Evolutionary conservation across 2,329 filamentous ascomycete genomes (phyloP).

Genomic region (Ophiostoma himal-ulmi): DNA sequence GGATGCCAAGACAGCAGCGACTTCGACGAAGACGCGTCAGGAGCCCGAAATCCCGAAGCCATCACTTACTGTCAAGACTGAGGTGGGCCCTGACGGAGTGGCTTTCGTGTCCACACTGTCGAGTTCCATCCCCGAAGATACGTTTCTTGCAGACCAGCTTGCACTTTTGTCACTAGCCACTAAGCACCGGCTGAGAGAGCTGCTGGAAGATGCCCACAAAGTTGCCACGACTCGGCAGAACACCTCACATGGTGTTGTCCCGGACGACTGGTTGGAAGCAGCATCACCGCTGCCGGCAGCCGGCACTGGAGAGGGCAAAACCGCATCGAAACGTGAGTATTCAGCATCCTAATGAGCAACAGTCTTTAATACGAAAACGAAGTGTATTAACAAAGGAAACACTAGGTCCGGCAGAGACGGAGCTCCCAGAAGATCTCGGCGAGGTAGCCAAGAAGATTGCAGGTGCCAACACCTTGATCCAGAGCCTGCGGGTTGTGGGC

Average conservation of each 20-base stretch:
- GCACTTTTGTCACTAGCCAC: conserved; percentile 76
- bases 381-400: neutral
- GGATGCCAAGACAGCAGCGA: conserved; percentile 45
- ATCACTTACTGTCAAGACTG: conserved; percentile 48
- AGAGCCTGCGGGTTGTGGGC: conserved; percentile 53
- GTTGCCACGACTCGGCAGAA: conserved; percentile 66
- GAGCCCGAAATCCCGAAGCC: conserved; percentile 47
- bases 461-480: conserved; percentile 44
- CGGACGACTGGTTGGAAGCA: conserved; percentile 67
- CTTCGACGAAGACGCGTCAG: conserved; percentile 44
- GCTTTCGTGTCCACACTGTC: conserved; percentile 58
- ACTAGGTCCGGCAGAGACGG: conserved; percentile 40
- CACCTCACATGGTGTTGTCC: conserved; percentile 73
- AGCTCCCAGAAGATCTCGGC: conserved; percentile 30
- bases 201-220: conserved; percentile 70
- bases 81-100: conserved; percentile 54
- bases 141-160: conserved; percentile 73
- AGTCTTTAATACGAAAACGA: neutral
- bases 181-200: conserved; percentile 67
- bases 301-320: conserved; percentile 32
- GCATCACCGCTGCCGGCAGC: conserved; percentile 45
- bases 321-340: conserved; percentile 50
- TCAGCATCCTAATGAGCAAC: neutral
- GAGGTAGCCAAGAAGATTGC: conserved; percentile 37
- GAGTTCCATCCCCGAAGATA: conserved; percentile 67